phyloP scores from a whole-genome alignment of 768 basidiomycete species.

The Tubosaeta sp. region DNA sequence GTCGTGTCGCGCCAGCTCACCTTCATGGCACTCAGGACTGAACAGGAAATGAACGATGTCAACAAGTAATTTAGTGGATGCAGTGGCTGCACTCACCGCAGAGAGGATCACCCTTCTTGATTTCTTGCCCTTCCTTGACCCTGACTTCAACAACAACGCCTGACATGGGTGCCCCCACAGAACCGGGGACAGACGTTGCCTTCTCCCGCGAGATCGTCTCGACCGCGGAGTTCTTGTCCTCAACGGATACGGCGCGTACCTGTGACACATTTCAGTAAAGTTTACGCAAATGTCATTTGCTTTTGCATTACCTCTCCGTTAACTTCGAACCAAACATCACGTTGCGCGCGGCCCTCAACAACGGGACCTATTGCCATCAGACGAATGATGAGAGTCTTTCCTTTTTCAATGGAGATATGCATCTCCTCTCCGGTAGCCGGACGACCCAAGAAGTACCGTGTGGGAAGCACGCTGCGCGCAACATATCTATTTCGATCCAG shows the following conservation, averaged over 20 bases:
- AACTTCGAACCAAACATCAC: conserved; percentile 98
- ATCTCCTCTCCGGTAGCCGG: conserved; percentile 93
- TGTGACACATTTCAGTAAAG: conserved; percentile 30
- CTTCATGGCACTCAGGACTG: conserved; percentile 97
- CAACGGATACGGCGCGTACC: conserved; percentile 92
- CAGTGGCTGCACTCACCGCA: conserved; percentile 56
- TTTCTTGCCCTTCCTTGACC: conserved; percentile 96
- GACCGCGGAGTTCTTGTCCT: conserved; percentile 96
- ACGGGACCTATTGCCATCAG: conserved; percentile 95
- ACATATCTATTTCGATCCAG: conserved; percentile 11
- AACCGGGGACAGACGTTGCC: conserved; percentile 90
- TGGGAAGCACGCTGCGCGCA: conserved; percentile 78
- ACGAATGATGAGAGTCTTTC: conserved; percentile 95
- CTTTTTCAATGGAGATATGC: conserved; percentile 93
- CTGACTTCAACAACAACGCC: conserved; percentile 98
- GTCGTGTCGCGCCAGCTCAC: conserved; percentile 36
- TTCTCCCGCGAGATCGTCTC: conserved; percentile 94
- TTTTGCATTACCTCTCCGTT: conserved; percentile 75
- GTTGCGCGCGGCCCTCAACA: conserved; percentile 84
- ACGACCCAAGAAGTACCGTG: conserved; percentile 94
- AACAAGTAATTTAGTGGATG: conserved; percentile 19
- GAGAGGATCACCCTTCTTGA: conserved; percentile 97
- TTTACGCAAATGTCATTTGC: conserved; percentile 7
- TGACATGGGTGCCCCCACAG: conserved; percentile 96
- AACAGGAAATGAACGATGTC: conserved; percentile 6